Percentiles rank a stretch among this genome's conserved stretches.
phyloP scores from a whole-genome alignment of 1,284 basidiomycete genomes.

The Cutaneotrichosporon curvatum region DNA sequence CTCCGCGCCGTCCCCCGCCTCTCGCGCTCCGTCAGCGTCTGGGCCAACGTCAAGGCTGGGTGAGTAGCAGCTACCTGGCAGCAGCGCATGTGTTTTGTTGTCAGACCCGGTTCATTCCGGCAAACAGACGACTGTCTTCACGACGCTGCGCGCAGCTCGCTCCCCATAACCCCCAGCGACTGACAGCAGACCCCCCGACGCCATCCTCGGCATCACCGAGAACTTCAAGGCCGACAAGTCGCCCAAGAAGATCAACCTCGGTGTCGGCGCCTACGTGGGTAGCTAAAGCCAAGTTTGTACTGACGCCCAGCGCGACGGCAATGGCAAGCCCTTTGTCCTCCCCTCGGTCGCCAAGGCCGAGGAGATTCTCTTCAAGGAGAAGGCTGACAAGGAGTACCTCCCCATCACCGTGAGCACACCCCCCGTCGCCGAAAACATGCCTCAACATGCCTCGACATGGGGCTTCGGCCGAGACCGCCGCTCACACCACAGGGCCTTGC shows the following conservation, averaged over 20 bases:
- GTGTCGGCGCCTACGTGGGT: slow-evolving; percentile 58
- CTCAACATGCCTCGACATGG: not conserved
- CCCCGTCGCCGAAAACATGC: not conserved
- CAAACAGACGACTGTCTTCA: too few species aligned
- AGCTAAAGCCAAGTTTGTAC: not conserved
- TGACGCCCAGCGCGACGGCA: slow-evolving; percentile 78
- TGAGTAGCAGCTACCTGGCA: slow-evolving; percentile 7
- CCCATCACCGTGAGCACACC: slow-evolving; percentile 62
- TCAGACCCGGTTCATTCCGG: not conserved
- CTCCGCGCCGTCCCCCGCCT: slow-evolving; percentile 10
- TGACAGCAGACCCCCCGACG: slow-evolving; percentile 16
- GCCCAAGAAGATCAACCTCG: slow-evolving; percentile 91
- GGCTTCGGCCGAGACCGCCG: slow-evolving; percentile 1
- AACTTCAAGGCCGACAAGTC: slow-evolving; percentile 74
- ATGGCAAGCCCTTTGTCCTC: slow-evolving; percentile 93
- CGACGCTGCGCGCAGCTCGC: too few species aligned
- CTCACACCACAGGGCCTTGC: slow-evolving; percentile 52
- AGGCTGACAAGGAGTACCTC: slow-evolving; percentile 93
- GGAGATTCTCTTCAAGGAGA: slow-evolving; percentile 55
- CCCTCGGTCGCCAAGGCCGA: slow-evolving; percentile 75
- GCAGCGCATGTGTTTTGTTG: too few species aligned
- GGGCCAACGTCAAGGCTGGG: slow-evolving; percentile 19
- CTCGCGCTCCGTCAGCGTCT: slow-evolving; percentile 15
- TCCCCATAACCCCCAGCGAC: too few species aligned
- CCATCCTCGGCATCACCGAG: slow-evolving; percentile 36